phyloP scores from a whole-genome alignment of 2,329 filamentous ascomycete genomes.

The Periglandula ipomoeae region DNA sequence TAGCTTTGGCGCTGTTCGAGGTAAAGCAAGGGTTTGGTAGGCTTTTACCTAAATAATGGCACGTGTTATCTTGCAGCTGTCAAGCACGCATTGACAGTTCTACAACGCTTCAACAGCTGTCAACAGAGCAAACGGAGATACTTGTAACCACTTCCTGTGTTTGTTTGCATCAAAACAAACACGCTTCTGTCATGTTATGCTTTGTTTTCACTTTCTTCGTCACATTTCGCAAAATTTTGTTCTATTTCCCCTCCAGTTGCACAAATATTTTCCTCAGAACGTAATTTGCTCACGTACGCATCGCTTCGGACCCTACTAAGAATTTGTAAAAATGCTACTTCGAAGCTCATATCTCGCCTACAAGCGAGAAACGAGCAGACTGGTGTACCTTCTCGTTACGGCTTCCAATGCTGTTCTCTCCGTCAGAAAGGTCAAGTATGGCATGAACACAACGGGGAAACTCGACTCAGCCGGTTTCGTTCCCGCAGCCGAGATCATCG shows the following conservation, averaged over 20 bases:
- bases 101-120: background rate
- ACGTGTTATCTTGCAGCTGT: no score
- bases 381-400: conserved; percentile 31
- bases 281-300: background rate
- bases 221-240: no score
- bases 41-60: no score
- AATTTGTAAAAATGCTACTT: conserved; percentile 31
- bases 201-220: background rate
- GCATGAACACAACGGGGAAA: conserved; percentile 28
- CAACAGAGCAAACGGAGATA: background rate
- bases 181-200: background rate
- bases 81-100: background rate
- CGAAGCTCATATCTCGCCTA: conserved; percentile 27
- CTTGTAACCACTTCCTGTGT: background rate
- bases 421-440: conserved; percentile 8
- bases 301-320: background rate
- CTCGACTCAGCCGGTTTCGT: conserved; percentile 27
- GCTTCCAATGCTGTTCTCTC: conserved; percentile 27
- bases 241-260: background rate
- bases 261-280: background rate
- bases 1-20: conserved; percentile 17
- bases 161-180: background rate
- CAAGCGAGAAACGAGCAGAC: conserved; percentile 27
- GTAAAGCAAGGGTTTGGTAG: background rate
- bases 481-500: conserved; percentile 30